Evolutionary conservation across 2,329 filamentous ascomycete species (phyloP).

Genomic region (Curvularia sp.): DNA sequence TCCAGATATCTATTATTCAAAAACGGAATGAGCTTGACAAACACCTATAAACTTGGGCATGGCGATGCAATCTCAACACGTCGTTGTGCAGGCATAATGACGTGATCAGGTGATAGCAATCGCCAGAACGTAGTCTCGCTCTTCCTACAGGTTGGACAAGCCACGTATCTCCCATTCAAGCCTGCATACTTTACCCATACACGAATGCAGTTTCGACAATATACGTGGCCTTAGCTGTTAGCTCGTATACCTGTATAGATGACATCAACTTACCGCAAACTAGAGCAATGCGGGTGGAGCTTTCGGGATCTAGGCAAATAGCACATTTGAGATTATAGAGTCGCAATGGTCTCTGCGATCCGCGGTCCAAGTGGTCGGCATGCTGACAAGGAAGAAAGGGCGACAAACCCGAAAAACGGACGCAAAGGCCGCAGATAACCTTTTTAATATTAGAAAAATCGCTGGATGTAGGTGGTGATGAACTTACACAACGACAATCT

Average conservation of each 20-base stretch:
- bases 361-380: not conserved
- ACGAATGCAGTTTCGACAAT: slow-evolving; percentile 3
- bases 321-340: slow-evolving; percentile 7
- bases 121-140: slow-evolving; percentile 1
- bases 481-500: slow-evolving; percentile 10
- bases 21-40: not conserved
- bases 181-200: not conserved
- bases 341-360: slow-evolving; percentile 4
- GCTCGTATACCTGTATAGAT: not conserved
- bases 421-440: slow-evolving; percentile 5
- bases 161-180: not conserved
- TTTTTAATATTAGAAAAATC: not conserved
- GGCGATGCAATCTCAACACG: slow-evolving; percentile 1
- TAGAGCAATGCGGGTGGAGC: slow-evolving; percentile 1
- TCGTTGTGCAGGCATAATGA: slow-evolving; percentile 3
- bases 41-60: slow-evolving; percentile 1
- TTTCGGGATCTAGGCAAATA: not conserved
- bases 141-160: slow-evolving; percentile 5
- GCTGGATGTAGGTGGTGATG: not conserved
- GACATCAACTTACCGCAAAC: slow-evolving; percentile 7
- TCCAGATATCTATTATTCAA: not conserved
- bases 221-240: slow-evolving; percentile 10
- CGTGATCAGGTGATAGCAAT: not conserved
- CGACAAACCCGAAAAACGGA: not conserved
- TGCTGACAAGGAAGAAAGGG: slow-evolving; percentile 9